These are phyloP conservation scores for Coccomyxa subellipsoidea DNA, from an alignment of 163 green algal species.

Conservation along the genomic window DNA sequence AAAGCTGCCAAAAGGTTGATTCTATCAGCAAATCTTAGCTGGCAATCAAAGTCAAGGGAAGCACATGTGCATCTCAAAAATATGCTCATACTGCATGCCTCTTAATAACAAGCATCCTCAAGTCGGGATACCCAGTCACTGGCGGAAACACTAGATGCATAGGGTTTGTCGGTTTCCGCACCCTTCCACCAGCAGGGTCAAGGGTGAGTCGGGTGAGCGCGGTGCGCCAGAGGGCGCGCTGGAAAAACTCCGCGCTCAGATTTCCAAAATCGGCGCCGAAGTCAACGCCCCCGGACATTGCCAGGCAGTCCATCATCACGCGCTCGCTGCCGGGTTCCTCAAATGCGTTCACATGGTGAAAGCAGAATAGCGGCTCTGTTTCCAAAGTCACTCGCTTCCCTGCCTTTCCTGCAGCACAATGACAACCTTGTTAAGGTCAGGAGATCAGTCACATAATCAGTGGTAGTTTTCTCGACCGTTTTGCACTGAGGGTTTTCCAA, in stretches of 20 bases:
- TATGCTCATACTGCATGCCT: no score
- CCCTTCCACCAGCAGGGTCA: neutral
- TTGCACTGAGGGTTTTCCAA: no score
- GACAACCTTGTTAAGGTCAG: no score
- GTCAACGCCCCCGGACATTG: neutral
- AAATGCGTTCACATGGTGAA: constrained; percentile 1
- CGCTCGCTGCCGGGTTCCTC: neutral
- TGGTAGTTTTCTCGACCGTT: no score
- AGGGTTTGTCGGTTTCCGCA: neutral
- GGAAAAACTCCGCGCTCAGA: neutral
- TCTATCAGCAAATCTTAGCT: no score
- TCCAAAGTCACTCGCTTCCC: neutral
- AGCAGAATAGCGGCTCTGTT: neutral
- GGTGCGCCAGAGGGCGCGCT: neutral
- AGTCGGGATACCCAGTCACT: no score
- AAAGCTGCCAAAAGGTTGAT: no score
- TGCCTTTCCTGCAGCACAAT: neutral
- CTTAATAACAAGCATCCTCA: no score
- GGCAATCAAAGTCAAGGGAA: no score
- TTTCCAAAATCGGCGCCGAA: constrained; percentile 4
- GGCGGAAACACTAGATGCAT: no score
- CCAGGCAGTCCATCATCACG: neutral
- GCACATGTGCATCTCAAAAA: no score
- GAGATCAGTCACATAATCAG: no score
- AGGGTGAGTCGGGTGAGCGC: neutral